phyloP scores from a whole-genome alignment of 108 stramenopile genomes.

The Aurantiochytrium sp. region DNA sequence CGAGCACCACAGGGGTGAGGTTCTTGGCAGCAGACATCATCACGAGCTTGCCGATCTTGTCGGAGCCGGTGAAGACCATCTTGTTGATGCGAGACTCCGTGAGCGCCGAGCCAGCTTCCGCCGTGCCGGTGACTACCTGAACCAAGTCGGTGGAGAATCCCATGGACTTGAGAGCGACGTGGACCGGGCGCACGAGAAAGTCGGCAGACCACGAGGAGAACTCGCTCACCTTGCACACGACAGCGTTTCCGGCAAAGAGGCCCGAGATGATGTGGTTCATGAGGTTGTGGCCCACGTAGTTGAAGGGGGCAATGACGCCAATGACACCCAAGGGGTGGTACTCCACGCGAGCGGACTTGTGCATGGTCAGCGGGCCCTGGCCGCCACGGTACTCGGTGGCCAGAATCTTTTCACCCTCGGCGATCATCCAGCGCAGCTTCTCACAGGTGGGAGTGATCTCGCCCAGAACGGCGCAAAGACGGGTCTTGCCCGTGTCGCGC shows the following conservation, averaged over 20 bases:
- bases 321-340: slow-evolving; percentile 92
- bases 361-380: slow-evolving; percentile 77
- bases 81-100: slow-evolving; percentile 82
- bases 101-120: slow-evolving; percentile 82
- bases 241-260: slow-evolving; percentile 89
- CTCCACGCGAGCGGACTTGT: slow-evolving; percentile 89
- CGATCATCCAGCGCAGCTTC: slow-evolving; percentile 75
- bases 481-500: slow-evolving; percentile 74
- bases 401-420: slow-evolving; percentile 80
- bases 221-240: slow-evolving; percentile 90
- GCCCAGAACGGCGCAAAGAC: slow-evolving; percentile 67
- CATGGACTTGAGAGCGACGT: slow-evolving; percentile 67
- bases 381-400: slow-evolving; percentile 61
- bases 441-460: slow-evolving; percentile 95
- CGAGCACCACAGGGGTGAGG: slow-evolving; percentile 93
- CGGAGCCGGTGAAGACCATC: slow-evolving; percentile 94
- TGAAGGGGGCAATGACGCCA: slow-evolving; percentile 97
- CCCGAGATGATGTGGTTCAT: slow-evolving; percentile 91
- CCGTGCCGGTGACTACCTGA: slow-evolving; percentile 79
- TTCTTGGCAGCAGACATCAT: slow-evolving; percentile 71
- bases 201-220: slow-evolving; percentile 79
- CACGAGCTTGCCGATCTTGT: slow-evolving; percentile 81
- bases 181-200: slow-evolving; percentile 70
- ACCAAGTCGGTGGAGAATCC: slow-evolving; percentile 85
- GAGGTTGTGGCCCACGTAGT: slow-evolving; percentile 94